Evolutionary conservation across 192 early-diverging fungal species (phyloP), one percentile per base, ranked within the genome.

Genomic region (Backusella westeae): DNA sequence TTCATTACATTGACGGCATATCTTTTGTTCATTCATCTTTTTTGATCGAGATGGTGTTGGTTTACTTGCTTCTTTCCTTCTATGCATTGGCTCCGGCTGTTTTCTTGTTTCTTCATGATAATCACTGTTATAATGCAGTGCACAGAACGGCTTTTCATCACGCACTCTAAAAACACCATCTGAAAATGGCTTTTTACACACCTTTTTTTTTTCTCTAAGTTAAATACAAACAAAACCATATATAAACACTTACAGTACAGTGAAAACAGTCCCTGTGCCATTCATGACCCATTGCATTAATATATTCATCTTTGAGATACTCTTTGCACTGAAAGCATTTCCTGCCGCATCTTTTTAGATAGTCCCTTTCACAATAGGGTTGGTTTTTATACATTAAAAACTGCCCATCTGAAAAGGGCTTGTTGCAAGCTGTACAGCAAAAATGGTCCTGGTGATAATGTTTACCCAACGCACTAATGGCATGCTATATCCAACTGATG

Each of bases 261-360:
- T 82, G 81, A 73, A 90, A 90, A 72, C 89, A 90, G 26, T 84
- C 75, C 21, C 81, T 83, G 65, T 90, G 89, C 89, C 89, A 90
- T 68, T 82, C 83, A 32, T 85, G 87, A 34, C 82, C 85, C 17
- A 90, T 63, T 9, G 89, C 89, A 72, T 76, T 85, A 12, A 84
- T 74, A 77, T 87, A 87, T 67, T 87, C 87, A 14, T 87, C 85
- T 6, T 75, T 81, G 29, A 90, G 87, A 29, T 81, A 82, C 42
- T 84, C 81, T 21, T 73, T 67, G 63, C 89, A 90, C 34, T 83
- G 86, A 53, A 78, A 74, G 69, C 89, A 90, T 68, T 86, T 87
- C 7, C 77, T 77, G 36, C 85, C 85, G 85, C 86, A 88, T 29
- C 75, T 77, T 29, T 72, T 72, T 1, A 84, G 21, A 72, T 87